Evolutionary conservation across 495 filamentous ascomycete species (phyloP), one percentile per base, ranked within the genome.

Genomic region (Lindgomyces ingoldianus): DNA sequence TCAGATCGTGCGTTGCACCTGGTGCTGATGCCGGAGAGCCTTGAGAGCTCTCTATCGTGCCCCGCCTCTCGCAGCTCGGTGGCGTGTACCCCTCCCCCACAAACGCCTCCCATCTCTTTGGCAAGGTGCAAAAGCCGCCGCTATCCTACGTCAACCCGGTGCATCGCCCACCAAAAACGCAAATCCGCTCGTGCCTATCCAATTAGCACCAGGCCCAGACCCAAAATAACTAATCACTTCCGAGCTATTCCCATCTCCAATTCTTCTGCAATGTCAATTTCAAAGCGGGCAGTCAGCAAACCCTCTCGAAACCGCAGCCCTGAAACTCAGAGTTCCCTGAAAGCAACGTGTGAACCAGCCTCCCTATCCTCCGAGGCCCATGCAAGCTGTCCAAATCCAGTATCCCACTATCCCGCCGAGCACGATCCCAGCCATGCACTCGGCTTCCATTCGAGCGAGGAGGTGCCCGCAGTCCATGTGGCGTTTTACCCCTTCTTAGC

Each of bases 381-480:
- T 30, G 27, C 39, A 25, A n/a, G n/a, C 59, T 53, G 39, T 19
- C 25, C 60, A 11, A 47, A 64, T 54, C 21, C 33, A 33, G 45
- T 44, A 62, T 47, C 46, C 46, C 59, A 18, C 14, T 29, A 54
- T 11, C 59, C 2, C 47, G 9, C 33, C 33, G 19, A 24, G 33
- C 14, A 8, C 27, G 19, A 36, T 58, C 39, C 55, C 29, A 12
- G 29, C 24, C 24, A 1, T 27, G 16, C 9, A 21, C 48, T 64
- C 62, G 62, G 62, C 54, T 64, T 64, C 62, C 62, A 58, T 64
- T 64, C 54, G 62, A 58, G 62, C 62, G 62, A 64, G 46, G 42
- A 45, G n/a, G 44, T 53, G 44, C 18, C 16, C 41, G n/a, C 33
- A 44, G 12, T 18, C 6, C 4, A 19, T 21, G 47, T n/a, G 25